These are phyloP conservation scores for Aspergillus cristatus DNA, from an alignment of 495 filamentous ascomycete genomes.

Conservation along the genomic window DNA sequence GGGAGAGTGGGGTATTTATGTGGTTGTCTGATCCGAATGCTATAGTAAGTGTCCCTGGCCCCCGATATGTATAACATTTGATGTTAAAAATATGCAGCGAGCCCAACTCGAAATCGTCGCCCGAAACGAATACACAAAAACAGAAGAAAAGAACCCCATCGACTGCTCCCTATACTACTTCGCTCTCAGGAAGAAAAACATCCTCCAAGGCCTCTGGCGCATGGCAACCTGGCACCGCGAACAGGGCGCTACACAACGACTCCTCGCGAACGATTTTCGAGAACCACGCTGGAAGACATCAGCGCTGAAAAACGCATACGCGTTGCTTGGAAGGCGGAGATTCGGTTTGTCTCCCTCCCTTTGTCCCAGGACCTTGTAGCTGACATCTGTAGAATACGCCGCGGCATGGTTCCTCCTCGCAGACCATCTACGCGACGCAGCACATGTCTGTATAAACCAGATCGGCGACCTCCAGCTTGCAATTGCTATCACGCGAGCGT, in stretches of 20 bases:
- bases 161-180: slow-evolving; percentile 91
- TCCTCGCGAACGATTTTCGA: slow-evolving; percentile 81
- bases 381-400: slow-evolving; percentile 61
- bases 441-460: slow-evolving; percentile 74
- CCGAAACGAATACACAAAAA: slow-evolving; percentile 85
- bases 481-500: slow-evolving; percentile 78
- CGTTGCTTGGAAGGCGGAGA: slow-evolving; percentile 82
- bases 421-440: slow-evolving; percentile 74
- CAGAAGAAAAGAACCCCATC: slow-evolving; percentile 82
- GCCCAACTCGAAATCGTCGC: slow-evolving; percentile 82
- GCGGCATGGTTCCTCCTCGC: slow-evolving; percentile 94
- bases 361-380: background rate
- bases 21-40: slow-evolving; percentile 75
- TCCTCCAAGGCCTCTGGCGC: slow-evolving; percentile 87
- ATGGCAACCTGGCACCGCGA: slow-evolving; percentile 90
- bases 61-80: background rate
- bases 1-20: slow-evolving; percentile 88
- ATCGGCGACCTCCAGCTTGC: slow-evolving; percentile 84
- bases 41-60: slow-evolving; percentile 61
- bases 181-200: slow-evolving; percentile 82
- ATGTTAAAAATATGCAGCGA: slow-evolving; percentile 40
- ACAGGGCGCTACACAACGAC: slow-evolving; percentile 62
- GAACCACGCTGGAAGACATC: slow-evolving; percentile 81
- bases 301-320: slow-evolving; percentile 94
- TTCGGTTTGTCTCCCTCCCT: slow-evolving; percentile 50